Evolutionary conservation across 163 green algal genomes (phyloP).

Genomic region (Prototheca cutis): DNA sequence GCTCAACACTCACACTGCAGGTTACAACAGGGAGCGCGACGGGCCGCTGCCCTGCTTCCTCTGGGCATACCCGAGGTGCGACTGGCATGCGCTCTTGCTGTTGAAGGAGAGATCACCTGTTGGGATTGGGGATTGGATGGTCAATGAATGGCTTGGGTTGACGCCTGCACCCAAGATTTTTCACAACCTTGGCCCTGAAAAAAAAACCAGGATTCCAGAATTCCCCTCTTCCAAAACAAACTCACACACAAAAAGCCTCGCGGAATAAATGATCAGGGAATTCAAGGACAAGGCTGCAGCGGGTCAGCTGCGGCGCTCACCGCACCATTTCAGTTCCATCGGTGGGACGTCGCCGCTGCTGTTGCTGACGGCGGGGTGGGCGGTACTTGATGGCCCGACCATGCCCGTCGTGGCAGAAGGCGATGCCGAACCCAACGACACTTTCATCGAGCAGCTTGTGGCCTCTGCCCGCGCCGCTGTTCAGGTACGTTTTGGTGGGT

Average conservation of each 20-base stretch:
- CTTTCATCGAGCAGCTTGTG: slow-evolving; percentile 87
- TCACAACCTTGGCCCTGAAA: no score
- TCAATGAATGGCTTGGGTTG: no score
- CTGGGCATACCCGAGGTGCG: slow-evolving; percentile 78
- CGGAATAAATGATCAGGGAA: no score
- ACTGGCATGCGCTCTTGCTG: no score
- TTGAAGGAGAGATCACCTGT: no score
- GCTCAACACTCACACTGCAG: slow-evolving; percentile 4
- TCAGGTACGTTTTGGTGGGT: slow-evolving; percentile 15
- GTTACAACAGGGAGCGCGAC: slow-evolving; percentile 69
- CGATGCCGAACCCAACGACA: slow-evolving; percentile 87
- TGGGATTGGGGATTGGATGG: no score
- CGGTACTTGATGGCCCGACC: slow-evolving; percentile 79
- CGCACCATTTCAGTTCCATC: slow-evolving; percentile 82
- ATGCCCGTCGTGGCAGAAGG: slow-evolving; percentile 91
- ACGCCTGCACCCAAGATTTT: no score
- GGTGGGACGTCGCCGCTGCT: slow-evolving; percentile 67
- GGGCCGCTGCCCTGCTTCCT: slow-evolving; percentile 79
- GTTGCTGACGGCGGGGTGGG: slow-evolving; percentile 78
- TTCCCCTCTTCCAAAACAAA: no score
- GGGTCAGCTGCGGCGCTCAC: slow-evolving; percentile 79
- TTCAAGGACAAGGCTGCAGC: slow-evolving; percentile 94
- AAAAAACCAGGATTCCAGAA: no score
- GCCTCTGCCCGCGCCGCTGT: slow-evolving; percentile 43
- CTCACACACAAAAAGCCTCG: no score